Base-by-base conservation (phyloP, 108 stramenopile species). In the Epipyxis sp. region DNA sequence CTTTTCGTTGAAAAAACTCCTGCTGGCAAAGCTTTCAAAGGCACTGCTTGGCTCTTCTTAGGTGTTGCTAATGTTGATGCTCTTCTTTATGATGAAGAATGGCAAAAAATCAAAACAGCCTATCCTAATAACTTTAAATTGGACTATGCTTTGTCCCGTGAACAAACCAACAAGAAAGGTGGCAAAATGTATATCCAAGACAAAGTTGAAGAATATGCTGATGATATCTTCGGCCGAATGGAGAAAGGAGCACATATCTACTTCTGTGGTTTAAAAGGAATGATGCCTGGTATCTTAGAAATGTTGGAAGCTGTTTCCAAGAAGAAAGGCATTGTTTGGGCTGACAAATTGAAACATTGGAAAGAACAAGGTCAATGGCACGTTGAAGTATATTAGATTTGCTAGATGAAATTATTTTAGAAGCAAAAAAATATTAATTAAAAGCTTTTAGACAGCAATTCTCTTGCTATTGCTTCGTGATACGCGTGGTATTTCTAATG, bases 161-260 rank as follows among this genome's bases (percentile, higher is more conserved):
- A 97, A 79, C 93, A 94, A 78, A 89, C 74, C 67, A 97, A 97
- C 90, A 89, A 87, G 83, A 88, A 87, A 76, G 96, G 96, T 42
- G 96, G 94, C 46, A 97, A 97, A 85, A 97, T 97, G 96, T 97
- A 97, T 89, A 94, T 97, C 76, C 96, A 97, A 85, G 96, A 97
- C 88, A 97, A 97, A 92, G 92, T 97, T 69, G 94, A 94, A 87
- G 94, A 97, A 78, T 95, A 95, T 79, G 93, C 92, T 27, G 94
- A 97, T 82, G 95, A 97, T 72, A 86, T 97, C 50, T 97, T 95
- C 87, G 41, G 44, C 44, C 92, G 92, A 89, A 89, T 97, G 25
- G 86, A 87, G 68, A 87, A 87, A 32, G 94, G 94, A 76, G 95
- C 94, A 20, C 94, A 94, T 91, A 94, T 96, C 76, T 96, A 96